Evolutionary conservation across 768 basidiomycete genomes (phyloP).

Genomic region (Tricholomella constricta): DNA sequence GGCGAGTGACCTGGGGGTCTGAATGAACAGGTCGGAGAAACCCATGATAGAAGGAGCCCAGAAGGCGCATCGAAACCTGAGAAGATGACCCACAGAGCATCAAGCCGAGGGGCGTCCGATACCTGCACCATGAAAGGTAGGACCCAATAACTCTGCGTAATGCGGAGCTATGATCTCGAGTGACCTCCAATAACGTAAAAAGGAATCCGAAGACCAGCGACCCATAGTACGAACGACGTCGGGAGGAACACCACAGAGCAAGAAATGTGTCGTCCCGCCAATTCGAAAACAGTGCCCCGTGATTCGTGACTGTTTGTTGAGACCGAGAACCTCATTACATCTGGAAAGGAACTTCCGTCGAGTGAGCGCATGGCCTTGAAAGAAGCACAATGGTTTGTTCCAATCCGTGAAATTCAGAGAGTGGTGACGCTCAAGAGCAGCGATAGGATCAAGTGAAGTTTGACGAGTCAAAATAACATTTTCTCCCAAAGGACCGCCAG

Average conservation of each 20-base stretch:
- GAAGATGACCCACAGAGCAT: background rate
- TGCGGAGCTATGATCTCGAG: slow-evolving; percentile 20
- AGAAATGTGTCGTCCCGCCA: slow-evolving; percentile 36
- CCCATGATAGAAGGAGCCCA: no score
- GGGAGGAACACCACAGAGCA: slow-evolving; percentile 28
- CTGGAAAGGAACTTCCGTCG: slow-evolving; percentile 31
- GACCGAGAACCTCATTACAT: slow-evolving; percentile 3
- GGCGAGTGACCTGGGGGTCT: no score
- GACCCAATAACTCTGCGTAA: background rate
- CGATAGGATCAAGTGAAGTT: slow-evolving; percentile 22
- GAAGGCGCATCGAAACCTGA: no score
- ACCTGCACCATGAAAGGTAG: background rate
- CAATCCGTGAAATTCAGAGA: slow-evolving; percentile 13
- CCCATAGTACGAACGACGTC: slow-evolving; percentile 32
- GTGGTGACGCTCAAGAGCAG: slow-evolving; percentile 15
- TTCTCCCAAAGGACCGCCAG: slow-evolving; percentile 18
- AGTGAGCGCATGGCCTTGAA: slow-evolving; percentile 12
- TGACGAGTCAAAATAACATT: slow-evolving; percentile 15
- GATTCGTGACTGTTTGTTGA: background rate
- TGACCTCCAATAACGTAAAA: slow-evolving; percentile 31
- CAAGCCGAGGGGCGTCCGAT: no score
- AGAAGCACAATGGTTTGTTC: background rate
- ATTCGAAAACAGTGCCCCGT: slow-evolving; percentile 37
- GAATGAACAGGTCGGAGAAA: no score
- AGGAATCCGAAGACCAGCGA: slow-evolving; percentile 33